Conservation (phyloP, 345 rosid species). For the Gossypium raimondii region DNA sequence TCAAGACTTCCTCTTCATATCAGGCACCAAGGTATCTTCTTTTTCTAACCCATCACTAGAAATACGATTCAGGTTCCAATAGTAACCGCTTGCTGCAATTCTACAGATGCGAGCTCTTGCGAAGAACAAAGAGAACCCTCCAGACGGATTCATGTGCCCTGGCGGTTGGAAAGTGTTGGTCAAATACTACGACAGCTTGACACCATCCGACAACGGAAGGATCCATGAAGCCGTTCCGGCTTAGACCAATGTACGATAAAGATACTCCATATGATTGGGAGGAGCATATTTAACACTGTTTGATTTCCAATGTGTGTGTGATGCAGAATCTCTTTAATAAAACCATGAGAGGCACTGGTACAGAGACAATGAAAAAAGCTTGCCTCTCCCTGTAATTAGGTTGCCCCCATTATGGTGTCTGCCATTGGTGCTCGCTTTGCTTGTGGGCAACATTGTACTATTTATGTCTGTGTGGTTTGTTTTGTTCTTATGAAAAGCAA, state of each 20-base stretch:
- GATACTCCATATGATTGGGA: slow-evolving; percentile 15
- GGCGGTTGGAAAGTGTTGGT: slow-evolving; percentile 64
- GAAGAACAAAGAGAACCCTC: slow-evolving; percentile 87
- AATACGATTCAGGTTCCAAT: not conserved
- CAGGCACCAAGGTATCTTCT: slow-evolving; percentile 79
- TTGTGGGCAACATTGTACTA: slow-evolving; percentile 24
- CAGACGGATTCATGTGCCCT: slow-evolving; percentile 97
- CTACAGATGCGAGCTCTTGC: slow-evolving; percentile 91
- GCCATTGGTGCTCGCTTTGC: slow-evolving; percentile 14
- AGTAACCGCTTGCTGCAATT: not conserved
- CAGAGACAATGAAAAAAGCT: slow-evolving; percentile 13
- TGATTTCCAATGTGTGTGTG: slow-evolving; percentile 20
- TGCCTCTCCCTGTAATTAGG: slow-evolving; percentile 34
- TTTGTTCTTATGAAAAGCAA: slow-evolving; percentile 14
- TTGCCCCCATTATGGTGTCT: slow-evolving; percentile 8
- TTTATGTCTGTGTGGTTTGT: slow-evolving; percentile 17
- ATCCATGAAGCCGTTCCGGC: slow-evolving; percentile 56
- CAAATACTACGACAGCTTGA: slow-evolving; percentile 42
- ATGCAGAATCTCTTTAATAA: slow-evolving; percentile 21
- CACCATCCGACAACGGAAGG: slow-evolving; percentile 45
- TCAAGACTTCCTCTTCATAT: slow-evolving; percentile 87
- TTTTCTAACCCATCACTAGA: not conserved
- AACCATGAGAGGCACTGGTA: slow-evolving; percentile 20
- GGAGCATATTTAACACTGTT: not conserved
- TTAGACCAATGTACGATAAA: slow-evolving; percentile 20